Evolutionary conservation across 371 early-diverging fungal species (phyloP).

Genomic region (Haplosporangium sp.): DNA sequence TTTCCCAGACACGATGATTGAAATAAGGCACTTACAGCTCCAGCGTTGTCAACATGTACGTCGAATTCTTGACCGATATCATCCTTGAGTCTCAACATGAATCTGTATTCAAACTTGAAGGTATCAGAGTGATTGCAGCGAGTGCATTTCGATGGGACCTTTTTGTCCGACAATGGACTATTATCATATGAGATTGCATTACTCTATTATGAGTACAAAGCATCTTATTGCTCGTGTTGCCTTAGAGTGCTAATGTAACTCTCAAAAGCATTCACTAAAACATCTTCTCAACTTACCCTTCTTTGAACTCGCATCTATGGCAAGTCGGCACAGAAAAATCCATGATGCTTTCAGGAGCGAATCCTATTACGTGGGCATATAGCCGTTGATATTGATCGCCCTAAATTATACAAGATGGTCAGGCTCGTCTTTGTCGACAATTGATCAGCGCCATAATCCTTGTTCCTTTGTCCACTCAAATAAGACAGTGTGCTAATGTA

Average conservation of each 20-base stretch:
- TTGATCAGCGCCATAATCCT: not conserved
- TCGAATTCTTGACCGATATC: constrained; percentile 14
- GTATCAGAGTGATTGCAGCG: not conserved
- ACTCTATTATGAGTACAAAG: too few relatives aligned
- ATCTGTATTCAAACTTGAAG: constrained; percentile 5
- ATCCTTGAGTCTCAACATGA: constrained; percentile 23
- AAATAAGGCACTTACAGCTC: constrained; percentile 20
- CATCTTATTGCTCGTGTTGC: too few relatives aligned
- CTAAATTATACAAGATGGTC: not conserved
- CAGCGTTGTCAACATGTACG: constrained; percentile 20
- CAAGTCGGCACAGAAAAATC: constrained; percentile 21
- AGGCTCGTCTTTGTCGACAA: too few relatives aligned
- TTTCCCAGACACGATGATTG: not conserved
- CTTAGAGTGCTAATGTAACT: too few relatives aligned
- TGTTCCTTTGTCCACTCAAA: not conserved
- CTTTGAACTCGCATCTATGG: not conserved
- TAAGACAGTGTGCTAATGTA: too few relatives aligned
- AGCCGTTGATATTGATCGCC: constrained; percentile 5
- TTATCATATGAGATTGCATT: too few relatives aligned
- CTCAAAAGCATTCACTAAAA: too few relatives aligned
- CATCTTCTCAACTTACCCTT: constrained; percentile 9
- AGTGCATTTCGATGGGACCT: constrained; percentile 8
- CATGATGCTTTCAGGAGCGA: constrained; percentile 8
- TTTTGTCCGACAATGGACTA: constrained; percentile 3
- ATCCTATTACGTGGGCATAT: constrained; percentile 10